Evolutionary conservation across 345 rosid species (phyloP), one percentile per base, ranked within the genome.

Genomic region (Rhizophora mangle): DNA sequence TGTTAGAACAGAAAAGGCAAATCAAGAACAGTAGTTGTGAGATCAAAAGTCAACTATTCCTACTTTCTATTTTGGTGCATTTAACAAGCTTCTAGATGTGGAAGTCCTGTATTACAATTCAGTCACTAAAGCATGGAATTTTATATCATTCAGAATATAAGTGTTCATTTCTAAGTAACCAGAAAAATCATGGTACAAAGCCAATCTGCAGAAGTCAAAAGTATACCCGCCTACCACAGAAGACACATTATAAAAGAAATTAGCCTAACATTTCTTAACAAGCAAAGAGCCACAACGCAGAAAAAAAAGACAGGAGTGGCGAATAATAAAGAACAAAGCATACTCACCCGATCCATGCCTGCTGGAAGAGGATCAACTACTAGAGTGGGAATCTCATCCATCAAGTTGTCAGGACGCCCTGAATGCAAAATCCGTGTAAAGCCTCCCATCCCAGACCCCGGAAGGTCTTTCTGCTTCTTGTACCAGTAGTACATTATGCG

Each of bases 401-500:
- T 88, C 84, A 95, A 84, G 78, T 85, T 84, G 76, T 95, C 99
- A 0, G 96, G 80, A 29, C 43, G 82, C 71, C 99, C 99, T 0
- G 99, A 95, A 76, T 95, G 98, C 82, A 95, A 81, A 74, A 95
- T 82, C 18, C 98, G 86, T 0, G 99, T 92, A 68, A 95, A 95
- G 60, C 91, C 93, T 19, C 99, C 99, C 96, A 95, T 90, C 54
- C 86, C 94, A 0, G 99, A 95, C 24, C 91, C 91, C 13, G 89
- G 92, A 74, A 79, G 72, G 73, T 87, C 84, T 82, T 83, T 95
- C 70, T 77, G 71, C 88, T 82, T 85, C 74, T 83, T 90, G 76
- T 88, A 95, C 98, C 98, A 95, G 66, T 95, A 95, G 73, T 92
- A 90, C 98, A 95, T 90, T 1, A 95, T 90, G 62, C 97, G 96